A percentile compares a stretch with the other conserved stretches of the same genome.
Evolutionary conservation across 2,329 filamentous ascomycete genomes (phyloP).

Genomic region (Juglanconis oblonga): DNA sequence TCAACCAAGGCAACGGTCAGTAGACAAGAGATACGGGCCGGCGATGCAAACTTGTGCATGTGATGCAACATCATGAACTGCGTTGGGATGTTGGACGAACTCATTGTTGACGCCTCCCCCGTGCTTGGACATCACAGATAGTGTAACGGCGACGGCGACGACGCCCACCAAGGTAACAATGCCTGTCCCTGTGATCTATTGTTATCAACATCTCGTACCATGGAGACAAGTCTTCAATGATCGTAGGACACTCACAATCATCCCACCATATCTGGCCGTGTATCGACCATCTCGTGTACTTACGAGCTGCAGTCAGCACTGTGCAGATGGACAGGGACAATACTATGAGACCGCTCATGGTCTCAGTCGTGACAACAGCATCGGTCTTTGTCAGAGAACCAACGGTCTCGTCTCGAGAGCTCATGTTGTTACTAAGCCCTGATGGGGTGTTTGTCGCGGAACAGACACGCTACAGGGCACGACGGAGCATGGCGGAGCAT

Average conservation of each 20-base stretch:
- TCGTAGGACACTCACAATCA: constrained; percentile 21
- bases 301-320: constrained; percentile 16
- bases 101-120: constrained; percentile 16
- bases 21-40: background rate
- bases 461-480: too few species aligned
- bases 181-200: constrained; percentile 19
- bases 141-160: constrained; percentile 17
- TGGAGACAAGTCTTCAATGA: background rate
- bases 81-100: background rate
- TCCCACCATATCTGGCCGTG: constrained; percentile 27
- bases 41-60: background rate
- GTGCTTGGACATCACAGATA: constrained; percentile 20
- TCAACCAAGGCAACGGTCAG: background rate
- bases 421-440: too few species aligned
- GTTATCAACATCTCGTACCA: background rate
- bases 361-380: too few species aligned
- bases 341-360: too few species aligned
- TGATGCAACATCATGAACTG: background rate
- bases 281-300: constrained; percentile 22
- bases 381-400: too few species aligned
- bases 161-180: constrained; percentile 22
- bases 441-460: too few species aligned
- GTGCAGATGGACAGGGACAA: too few species aligned
- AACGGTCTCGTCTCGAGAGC: too few species aligned
- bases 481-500: too few species aligned